Base-by-base conservation (phyloP, 495 filamentous ascomycete species). In the Penicillium arizonense region DNA sequence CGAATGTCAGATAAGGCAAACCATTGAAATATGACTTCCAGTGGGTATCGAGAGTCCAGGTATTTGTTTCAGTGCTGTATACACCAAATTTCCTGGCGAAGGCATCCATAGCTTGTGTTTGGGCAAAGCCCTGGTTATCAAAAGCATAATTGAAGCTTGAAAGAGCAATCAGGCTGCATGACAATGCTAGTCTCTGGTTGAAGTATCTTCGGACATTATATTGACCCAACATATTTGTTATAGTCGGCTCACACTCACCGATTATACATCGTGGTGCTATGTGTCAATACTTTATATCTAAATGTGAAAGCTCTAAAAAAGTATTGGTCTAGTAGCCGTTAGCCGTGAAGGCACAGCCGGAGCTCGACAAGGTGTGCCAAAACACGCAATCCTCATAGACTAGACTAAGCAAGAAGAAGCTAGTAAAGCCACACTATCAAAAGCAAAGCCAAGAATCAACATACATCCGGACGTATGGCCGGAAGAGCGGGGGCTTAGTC, bases 121-220 rank as follows among this genome's bases (percentile, higher is more conserved):
- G 61, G 11, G 56, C 51, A 46, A 71, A 53, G 4, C 49, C 67
- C 26, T 58, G 55, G 16, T 69, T 61, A 24, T 71, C 67, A 34
- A 69, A 58, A 35, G 63, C 67, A 60, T 62, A 69, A 52, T 69
- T 71, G 32, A 71, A 42, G 9, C 30, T 55, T 1, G 67, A 71
- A 5, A 71, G 40, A 26, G 60, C 58, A 38, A 69, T 62, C 34
- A 69, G 51, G 14, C 50, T 11, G n/a, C 39, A 44, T 16, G 53
- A 38, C 4, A 44, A 16, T 11, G 42, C 30, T 12, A 56, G 53
- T 21, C 39, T 38, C 20, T 14, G 43, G 16, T 32, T 45, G 43
- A 45, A 45, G 24, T 34, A 41, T 18, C 23, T 41, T 10, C 16
- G n/a, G 7, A 41, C 18, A 18, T 41, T 21, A 12, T 41, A 21